A percentile compares a stretch with the other conserved stretches of the same genome.
Conservation (phyloP, 192 early-diverging fungal species). For the Linderina pennispora region DNA sequence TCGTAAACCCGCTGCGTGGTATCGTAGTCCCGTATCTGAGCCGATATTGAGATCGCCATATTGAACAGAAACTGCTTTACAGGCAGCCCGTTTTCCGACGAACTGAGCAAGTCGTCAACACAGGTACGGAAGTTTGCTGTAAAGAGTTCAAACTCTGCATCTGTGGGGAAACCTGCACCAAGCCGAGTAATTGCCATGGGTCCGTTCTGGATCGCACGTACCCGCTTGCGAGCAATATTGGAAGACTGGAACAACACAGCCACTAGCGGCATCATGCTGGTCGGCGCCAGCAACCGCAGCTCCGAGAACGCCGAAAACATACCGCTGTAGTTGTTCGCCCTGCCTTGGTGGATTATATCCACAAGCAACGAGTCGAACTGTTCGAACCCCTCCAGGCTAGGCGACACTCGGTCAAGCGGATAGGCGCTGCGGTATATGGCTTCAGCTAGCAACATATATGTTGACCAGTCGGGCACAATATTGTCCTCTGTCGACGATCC, state of each 20-base stretch:
- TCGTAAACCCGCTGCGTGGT: conserved; percentile 20
- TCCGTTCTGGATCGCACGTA: not conserved
- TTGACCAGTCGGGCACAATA: conserved; percentile 13
- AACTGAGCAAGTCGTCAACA: not conserved
- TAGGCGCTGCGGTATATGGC: too few relatives aligned
- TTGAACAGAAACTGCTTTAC: conserved; percentile 14
- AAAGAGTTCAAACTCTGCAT: not conserved
- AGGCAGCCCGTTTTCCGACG: too few relatives aligned
- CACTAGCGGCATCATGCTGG: not conserved
- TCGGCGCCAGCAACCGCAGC: not conserved
- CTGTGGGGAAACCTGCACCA: not conserved
- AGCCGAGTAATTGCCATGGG: not conserved
- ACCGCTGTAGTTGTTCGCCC: not conserved
- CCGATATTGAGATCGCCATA: conserved; percentile 26
- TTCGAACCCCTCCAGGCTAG: too few relatives aligned
- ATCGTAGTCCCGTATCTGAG: conserved; percentile 13
- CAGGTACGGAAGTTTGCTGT: not conserved
- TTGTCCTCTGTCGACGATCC: conserved; percentile 5
- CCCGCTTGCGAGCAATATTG: not conserved
- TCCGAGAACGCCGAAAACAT: not conserved
- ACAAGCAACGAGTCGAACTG: not conserved
- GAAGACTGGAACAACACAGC: not conserved
- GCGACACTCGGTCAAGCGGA: too few relatives aligned
- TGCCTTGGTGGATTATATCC: not conserved
- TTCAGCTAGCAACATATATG: conserved; percentile 8